phyloP scores from a whole-genome alignment of 305 asterid genomes.

The Fraxinus paxiana region DNA sequence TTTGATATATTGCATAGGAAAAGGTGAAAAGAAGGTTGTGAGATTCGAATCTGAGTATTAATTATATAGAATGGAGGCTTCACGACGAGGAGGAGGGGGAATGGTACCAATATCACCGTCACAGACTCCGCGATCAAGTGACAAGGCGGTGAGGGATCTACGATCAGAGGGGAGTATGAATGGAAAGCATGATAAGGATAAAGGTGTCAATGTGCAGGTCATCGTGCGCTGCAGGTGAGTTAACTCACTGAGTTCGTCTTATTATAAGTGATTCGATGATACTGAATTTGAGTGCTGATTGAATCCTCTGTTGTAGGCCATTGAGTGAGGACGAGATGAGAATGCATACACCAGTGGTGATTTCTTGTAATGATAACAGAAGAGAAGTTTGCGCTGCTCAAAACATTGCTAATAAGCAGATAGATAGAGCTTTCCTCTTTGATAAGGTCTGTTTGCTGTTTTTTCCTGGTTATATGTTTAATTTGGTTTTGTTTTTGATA shows the following conservation, averaged over 20 bases:
- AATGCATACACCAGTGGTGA: conserved; percentile 31
- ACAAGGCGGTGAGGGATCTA: conserved; percentile 36
- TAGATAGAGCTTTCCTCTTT: conserved; percentile 34
- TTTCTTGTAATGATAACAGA: conserved; percentile 39
- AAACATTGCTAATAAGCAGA: conserved; percentile 36
- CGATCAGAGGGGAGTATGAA: conserved; percentile 12
- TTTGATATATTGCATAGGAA: neutral
- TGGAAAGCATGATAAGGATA: conserved; percentile 26
- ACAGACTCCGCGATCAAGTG: conserved; percentile 37
- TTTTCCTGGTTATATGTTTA: neutral
- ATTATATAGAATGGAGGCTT: neutral
- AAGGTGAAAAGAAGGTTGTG: neutral
- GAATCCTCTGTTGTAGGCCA: conserved; percentile 36
- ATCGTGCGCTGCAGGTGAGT: conserved; percentile 49
- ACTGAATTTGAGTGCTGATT: neutral
- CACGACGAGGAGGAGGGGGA: conserved; percentile 9
- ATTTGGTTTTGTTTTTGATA: neutral
- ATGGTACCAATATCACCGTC: conserved; percentile 3
- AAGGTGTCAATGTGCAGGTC: conserved; percentile 44
- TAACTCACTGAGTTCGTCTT: neutral
- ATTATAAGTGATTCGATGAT: neutral
- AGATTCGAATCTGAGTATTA: neutral
- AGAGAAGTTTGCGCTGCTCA: conserved; percentile 39
- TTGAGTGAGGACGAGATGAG: conserved; percentile 43
- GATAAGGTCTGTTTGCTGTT: conserved; percentile 41